Evolutionary conservation across 169 alveolate genomes (phyloP), one percentile per base, ranked within the genome.

Genomic region (Cystoisospora suis): DNA sequence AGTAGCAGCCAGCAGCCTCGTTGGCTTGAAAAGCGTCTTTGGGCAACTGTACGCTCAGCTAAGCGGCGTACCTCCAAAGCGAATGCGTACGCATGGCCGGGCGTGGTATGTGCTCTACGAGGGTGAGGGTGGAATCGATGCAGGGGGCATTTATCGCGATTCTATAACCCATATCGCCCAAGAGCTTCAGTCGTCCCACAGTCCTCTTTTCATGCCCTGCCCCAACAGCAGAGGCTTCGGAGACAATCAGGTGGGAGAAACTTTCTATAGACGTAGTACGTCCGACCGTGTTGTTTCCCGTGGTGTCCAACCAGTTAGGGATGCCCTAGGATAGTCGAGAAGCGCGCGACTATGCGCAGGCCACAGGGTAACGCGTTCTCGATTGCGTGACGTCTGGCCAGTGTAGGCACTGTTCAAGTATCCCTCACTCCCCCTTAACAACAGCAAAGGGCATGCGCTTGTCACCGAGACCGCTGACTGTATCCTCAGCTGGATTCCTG

Each of bases 81-180:
- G 87, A 81, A 65, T 95, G 90, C 86, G 92, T 79, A 44, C 94
- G 80, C 93, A 94, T 85, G 80, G 91, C 80, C 77, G 96, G 58
- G 94, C 96, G 56, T 95, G 96, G 94, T 91, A 75, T 45, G 97
- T 96, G n/a, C 88, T 94, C n/a, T 97, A 95, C 86, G 92, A 81
- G 70, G 97, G 97, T 3, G 98, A 97, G 91, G 98, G 97, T 27
- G 95, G 97, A 34, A 95, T 95, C 47, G 98, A 97, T 90, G 98
- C 98, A 0, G 98, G 98, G n/a, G 98, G 98, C n/a, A 96, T 97
- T 0, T 97, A 94, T 90, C 88, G 97, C 49, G 98, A 97, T 80
- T 93, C 95, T 49, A 75, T 97, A 36, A 91, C 97, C 12, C 95
- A 96, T 53, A 87, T 96, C 38, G 94, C 94, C 81, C 94, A 94